These are phyloP conservation scores for Paraphoma sp. DNA, from an alignment of 2,329 filamentous ascomycete genomes.

Conservation along the genomic window DNA sequence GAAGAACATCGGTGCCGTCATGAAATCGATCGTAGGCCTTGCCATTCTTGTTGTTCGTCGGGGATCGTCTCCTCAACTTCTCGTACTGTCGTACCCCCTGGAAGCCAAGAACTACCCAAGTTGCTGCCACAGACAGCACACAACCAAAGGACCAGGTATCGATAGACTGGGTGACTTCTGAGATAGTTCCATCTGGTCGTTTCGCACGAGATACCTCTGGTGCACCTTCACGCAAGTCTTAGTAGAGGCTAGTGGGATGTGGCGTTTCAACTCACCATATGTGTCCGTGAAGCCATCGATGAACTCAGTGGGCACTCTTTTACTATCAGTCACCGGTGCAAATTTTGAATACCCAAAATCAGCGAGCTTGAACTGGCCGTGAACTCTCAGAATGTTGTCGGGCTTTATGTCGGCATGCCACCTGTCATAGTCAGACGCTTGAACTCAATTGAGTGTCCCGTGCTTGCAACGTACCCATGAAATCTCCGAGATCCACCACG, in stretches of 20 bases:
- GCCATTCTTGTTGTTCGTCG: neutral
- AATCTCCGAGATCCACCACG: neutral
- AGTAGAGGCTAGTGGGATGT: constrained; percentile 4
- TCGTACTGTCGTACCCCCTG: constrained; percentile 38
- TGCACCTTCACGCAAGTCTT: constrained; percentile 9
- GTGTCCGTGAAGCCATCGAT: constrained; percentile 43
- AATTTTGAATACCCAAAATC: constrained; percentile 48
- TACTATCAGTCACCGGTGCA: constrained; percentile 2
- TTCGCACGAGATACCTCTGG: constrained; percentile 19
- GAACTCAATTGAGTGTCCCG: too few relatives aligned
- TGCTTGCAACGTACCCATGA: too few relatives aligned
- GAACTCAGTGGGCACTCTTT: neutral
- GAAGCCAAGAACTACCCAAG: constrained; percentile 47
- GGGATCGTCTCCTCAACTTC: constrained; percentile 8
- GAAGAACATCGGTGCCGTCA: constrained; percentile 10
- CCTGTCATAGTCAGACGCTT: constrained; percentile 24
- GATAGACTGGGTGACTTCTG: constrained; percentile 31
- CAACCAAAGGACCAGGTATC: constrained; percentile 52
- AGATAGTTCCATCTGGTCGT: constrained; percentile 1
- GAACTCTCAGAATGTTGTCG: constrained; percentile 51
- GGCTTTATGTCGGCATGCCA: constrained; percentile 55
- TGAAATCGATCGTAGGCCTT: constrained; percentile 13
- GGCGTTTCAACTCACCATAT: constrained; percentile 39
- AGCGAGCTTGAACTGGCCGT: constrained; percentile 46
- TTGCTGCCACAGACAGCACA: constrained; percentile 49